phyloP scores from a whole-genome alignment of 208 protist genomes.

The Leishmania tarentolae region DNA sequence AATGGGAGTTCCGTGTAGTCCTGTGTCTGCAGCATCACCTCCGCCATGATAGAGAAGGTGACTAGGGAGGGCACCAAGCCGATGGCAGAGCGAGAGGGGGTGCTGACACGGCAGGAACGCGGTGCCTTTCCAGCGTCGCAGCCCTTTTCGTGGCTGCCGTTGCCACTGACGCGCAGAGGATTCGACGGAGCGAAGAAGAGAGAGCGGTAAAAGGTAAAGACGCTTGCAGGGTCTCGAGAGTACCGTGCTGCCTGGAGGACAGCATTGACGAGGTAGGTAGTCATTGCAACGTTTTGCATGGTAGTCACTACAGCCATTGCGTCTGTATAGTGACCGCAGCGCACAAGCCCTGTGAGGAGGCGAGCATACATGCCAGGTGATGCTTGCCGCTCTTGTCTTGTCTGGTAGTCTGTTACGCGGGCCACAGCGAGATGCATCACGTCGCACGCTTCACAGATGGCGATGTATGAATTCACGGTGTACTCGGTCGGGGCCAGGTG shows the following conservation, averaged over 20 bases:
- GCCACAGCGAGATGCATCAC: conserved; percentile 83
- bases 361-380: conserved; percentile 61
- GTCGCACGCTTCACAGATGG: conserved; percentile 55
- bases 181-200: conserved; percentile 29
- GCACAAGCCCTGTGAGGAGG: conserved; percentile 64
- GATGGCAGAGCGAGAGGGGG: conserved; percentile 1
- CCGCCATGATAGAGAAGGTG: conserved; percentile 74
- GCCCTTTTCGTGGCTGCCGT: neutral
- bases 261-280: conserved; percentile 66
- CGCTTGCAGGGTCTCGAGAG: conserved; percentile 61
- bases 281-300: conserved; percentile 63
- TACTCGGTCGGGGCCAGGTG: conserved; percentile 67
- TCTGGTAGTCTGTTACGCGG: conserved; percentile 71
- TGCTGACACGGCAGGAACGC: neutral
- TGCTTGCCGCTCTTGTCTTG: conserved; percentile 66
- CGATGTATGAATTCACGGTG: conserved; percentile 77
- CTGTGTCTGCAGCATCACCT: conserved; percentile 40
- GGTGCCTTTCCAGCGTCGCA: neutral
- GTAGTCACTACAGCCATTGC: conserved; percentile 63
- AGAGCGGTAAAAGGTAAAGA: conserved; percentile 70
- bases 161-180: conserved; percentile 13
- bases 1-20: conserved; percentile 52
- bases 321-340: conserved; percentile 60
- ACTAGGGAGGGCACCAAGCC: conserved; percentile 38
- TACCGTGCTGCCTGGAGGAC: conserved; percentile 60